phyloP scores from a whole-genome alignment of 306 rosid species.

The Citrullus mucosospermus region DNA sequence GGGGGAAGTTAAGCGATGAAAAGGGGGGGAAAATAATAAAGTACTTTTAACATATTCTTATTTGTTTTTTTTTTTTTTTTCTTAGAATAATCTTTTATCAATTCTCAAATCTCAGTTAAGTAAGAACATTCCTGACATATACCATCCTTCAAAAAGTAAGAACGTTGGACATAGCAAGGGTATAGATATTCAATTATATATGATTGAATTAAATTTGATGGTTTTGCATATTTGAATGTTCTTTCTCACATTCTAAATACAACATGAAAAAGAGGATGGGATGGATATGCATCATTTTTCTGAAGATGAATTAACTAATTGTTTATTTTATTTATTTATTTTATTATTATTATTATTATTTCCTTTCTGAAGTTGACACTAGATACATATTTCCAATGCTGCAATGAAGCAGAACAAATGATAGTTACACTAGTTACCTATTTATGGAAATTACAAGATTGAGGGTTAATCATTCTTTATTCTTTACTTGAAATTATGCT shows the following conservation, averaged over 20 bases:
- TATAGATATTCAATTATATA: background rate
- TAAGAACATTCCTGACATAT: background rate
- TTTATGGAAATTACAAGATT: background rate
- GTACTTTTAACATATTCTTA: background rate
- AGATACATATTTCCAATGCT: background rate
- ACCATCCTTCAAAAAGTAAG: background rate
- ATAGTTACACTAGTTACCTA: background rate
- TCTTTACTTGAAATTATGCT: background rate
- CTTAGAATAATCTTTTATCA: background rate
- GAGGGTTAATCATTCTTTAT: background rate
- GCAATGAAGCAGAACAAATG: background rate
- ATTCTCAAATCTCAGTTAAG: background rate
- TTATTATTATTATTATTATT: too few species aligned
- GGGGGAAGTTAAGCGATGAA: background rate
- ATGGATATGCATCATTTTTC: background rate
- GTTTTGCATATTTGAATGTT: background rate
- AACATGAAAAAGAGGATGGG: background rate
- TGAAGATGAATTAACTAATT: background rate
- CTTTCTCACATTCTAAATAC: background rate
- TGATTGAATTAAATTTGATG: background rate
- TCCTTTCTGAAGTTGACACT: background rate
- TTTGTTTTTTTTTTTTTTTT: background rate
- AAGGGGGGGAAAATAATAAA: background rate
- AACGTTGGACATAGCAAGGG: background rate
- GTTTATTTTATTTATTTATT: background rate